phyloP scores from a whole-genome alignment of 1,284 basidiomycete genomes.

The Exobasidium rhododendri region DNA sequence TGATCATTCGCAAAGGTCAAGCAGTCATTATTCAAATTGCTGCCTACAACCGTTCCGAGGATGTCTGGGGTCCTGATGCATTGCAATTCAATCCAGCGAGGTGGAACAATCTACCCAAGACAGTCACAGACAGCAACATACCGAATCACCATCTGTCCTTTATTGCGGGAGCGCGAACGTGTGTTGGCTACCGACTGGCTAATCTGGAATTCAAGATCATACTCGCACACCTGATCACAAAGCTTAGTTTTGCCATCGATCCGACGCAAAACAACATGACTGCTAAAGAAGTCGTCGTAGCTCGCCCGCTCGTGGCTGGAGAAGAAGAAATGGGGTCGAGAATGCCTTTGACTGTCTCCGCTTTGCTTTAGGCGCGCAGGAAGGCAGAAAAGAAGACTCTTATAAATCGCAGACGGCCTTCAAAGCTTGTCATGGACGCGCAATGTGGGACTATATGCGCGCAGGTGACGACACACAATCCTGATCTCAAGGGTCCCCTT shows the following conservation, averaged over 20 bases:
- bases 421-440: too few relatives aligned
- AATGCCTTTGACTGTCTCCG: background rate
- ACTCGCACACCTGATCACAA: background rate
- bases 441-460: too few relatives aligned
- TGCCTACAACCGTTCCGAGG: constrained; percentile 20
- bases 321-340: background rate
- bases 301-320: background rate
- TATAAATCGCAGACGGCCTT: too few relatives aligned
- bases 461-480: too few relatives aligned
- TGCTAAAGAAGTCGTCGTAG: background rate
- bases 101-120: constrained; percentile 27
- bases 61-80: constrained; percentile 41
- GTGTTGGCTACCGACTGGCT: constrained; percentile 43
- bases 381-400: too few relatives aligned
- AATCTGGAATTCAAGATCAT: constrained; percentile 12
- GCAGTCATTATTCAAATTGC: constrained; percentile 33
- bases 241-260: background rate
- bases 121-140: background rate
- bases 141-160: constrained; percentile 30
- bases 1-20: constrained; percentile 2
- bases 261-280: background rate
- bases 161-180: constrained; percentile 40
- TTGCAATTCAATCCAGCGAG: constrained; percentile 37
- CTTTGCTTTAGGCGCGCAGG: too few relatives aligned
- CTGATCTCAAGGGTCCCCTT: too few relatives aligned